A percentile compares a stretch with the other conserved stretches of the same genome.
Conservation (phyloP, 2,329 filamentous ascomycete genomes). For the Harringtonia lauricola region DNA sequence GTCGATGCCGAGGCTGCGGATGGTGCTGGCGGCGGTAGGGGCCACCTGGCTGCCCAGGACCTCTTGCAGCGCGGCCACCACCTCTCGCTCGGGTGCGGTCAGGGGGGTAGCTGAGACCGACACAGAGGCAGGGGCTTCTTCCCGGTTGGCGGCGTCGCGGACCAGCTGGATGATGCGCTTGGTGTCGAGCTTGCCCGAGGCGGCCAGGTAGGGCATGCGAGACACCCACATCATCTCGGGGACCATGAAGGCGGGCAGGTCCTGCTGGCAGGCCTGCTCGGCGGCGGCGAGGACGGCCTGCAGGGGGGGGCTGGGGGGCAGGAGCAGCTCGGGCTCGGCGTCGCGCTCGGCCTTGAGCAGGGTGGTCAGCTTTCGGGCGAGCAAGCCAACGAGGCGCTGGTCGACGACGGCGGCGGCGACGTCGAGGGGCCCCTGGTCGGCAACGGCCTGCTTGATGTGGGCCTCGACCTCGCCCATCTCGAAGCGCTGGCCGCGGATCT, state of each 20-base stretch:
- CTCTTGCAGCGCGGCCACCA: not conserved
- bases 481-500: constrained; percentile 10
- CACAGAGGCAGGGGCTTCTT: not conserved
- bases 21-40: not conserved
- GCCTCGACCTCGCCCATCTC: constrained; percentile 10
- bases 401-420: constrained; percentile 6
- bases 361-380: not conserved
- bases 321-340: not conserved
- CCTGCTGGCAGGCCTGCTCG: constrained; percentile 3
- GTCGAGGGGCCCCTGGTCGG: constrained; percentile 3
- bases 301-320: not conserved
- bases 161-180: constrained; percentile 5
- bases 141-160: not conserved
- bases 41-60: not conserved
- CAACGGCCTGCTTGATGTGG: constrained; percentile 2
- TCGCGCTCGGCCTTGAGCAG: constrained; percentile 3
- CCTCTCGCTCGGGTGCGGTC: not conserved
- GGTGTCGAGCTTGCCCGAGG: constrained; percentile 7
- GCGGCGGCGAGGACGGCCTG: not conserved
- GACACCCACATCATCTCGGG: constrained; percentile 8
- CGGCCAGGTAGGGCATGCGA: constrained; percentile 5
- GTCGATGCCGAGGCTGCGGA: constrained; percentile 11
- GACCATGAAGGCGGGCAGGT: constrained; percentile 8
- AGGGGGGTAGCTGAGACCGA: not conserved
- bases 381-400: constrained; percentile 2